Conservation (phyloP, 257 asterid species). For the Dorcoceras hygrometricum region DNA sequence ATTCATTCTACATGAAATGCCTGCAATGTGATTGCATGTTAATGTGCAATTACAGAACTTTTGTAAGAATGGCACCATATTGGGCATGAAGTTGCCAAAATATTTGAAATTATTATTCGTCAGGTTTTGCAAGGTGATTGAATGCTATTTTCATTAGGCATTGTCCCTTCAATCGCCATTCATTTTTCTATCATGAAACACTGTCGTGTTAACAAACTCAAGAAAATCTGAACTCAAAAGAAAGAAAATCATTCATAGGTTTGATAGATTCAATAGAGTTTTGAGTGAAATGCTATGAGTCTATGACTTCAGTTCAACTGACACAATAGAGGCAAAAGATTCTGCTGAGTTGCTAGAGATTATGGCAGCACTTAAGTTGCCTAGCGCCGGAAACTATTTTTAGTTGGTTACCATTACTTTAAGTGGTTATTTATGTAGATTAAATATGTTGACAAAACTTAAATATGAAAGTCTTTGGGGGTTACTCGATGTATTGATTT, state of each 20-base stretch:
- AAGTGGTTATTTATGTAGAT: neutral
- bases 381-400: neutral
- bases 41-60: neutral
- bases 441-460: no score
- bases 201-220: no score
- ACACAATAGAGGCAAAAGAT: neutral
- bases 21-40: neutral
- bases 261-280: neutral
- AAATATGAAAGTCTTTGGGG: neutral
- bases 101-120: no score
- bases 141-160: neutral
- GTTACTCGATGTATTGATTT: slow-evolving; percentile 6
- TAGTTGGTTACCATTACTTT: neutral
- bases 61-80: neutral
- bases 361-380: neutral
- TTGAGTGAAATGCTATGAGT: no score
- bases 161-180: neutral
- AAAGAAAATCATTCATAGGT: neutral
- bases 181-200: no score
- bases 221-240: no score
- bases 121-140: neutral
- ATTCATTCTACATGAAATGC: neutral
- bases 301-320: neutral
- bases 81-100: neutral
- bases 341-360: neutral